Conservation (phyloP, 2,329 filamentous ascomycete genomes). For the Exophiala spinifera region DNA sequence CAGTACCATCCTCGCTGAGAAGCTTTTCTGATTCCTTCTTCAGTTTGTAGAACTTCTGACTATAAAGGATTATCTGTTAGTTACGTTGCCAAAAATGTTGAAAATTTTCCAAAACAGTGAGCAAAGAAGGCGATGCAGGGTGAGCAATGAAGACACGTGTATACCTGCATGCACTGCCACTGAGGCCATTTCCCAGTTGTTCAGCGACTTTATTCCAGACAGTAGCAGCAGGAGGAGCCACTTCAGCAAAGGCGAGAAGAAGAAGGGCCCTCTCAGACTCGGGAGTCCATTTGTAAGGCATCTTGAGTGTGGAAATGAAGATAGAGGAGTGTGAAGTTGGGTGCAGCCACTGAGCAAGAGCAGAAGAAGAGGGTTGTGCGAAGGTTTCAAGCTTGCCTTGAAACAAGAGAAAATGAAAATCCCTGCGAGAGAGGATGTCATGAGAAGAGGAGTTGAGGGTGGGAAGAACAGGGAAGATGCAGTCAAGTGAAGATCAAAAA, state of each 20-base stretch:
- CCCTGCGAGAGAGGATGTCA: not conserved
- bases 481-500: not conserved
- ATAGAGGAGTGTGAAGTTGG: not conserved
- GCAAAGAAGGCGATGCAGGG: not conserved
- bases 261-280: conserved; percentile 22
- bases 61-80: conserved; percentile 18
- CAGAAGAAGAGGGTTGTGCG: too few relatives aligned
- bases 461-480: not conserved
- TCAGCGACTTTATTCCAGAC: conserved; percentile 28
- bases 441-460: not conserved
- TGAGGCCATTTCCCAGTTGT: conserved; percentile 24
- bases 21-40: conserved; percentile 27
- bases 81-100: not conserved
- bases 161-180: conserved; percentile 26
- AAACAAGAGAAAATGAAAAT: not conserved
- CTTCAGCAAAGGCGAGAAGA: conserved; percentile 18
- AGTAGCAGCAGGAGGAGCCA: conserved; percentile 8
- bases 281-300: conserved; percentile 27
- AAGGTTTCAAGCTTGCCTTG: too few relatives aligned
- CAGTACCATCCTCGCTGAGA: conserved; percentile 8
- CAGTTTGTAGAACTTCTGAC: conserved; percentile 30
- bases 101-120: too few relatives aligned
- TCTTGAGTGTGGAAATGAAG: conserved; percentile 7
- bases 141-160: not conserved
- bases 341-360: too few relatives aligned